Evolutionary conservation across 345 rosid species (phyloP).

Genomic region (Physaria fendleri): DNA sequence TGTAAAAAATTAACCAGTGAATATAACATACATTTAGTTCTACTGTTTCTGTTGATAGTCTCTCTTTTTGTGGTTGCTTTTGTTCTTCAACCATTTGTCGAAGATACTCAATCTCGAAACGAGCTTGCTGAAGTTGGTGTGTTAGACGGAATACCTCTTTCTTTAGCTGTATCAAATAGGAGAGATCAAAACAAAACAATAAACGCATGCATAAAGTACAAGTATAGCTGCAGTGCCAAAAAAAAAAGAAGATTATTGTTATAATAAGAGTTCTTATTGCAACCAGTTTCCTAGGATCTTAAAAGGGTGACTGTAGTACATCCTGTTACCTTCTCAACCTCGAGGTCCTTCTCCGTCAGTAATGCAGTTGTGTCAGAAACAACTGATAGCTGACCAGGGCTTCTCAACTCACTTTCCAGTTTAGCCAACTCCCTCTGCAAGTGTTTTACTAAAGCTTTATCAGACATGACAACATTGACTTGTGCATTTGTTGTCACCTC

Average conservation of each 20-base stretch:
- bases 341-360: slow-evolving; percentile 60
- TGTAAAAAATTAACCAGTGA: not conserved
- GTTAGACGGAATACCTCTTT: slow-evolving; percentile 48
- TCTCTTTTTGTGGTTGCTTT: slow-evolving; percentile 1
- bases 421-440: slow-evolving; percentile 82
- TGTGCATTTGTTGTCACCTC: slow-evolving; percentile 86
- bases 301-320: slow-evolving; percentile 12
- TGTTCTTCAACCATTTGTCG: slow-evolving; percentile 33
- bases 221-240: not conserved
- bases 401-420: slow-evolving; percentile 67
- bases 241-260: not conserved
- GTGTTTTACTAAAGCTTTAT: slow-evolving; percentile 81
- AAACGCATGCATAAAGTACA: not conserved
- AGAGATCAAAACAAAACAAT: not conserved
- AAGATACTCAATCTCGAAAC: slow-evolving; percentile 48
- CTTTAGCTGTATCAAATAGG: slow-evolving; percentile 43
- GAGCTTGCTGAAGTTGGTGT: slow-evolving; percentile 44
- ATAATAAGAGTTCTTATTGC: not conserved
- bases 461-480: slow-evolving; percentile 79
- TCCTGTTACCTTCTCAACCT: slow-evolving; percentile 58
- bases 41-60: slow-evolving; percentile 33
- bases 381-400: slow-evolving; percentile 29
- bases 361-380: slow-evolving; percentile 36
- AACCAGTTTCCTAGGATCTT: not conserved
- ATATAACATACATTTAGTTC: slow-evolving; percentile 13